phyloP scores from a whole-genome alignment of 1,139 yeast species.

The Groenewaldozyma auringiensis region DNA sequence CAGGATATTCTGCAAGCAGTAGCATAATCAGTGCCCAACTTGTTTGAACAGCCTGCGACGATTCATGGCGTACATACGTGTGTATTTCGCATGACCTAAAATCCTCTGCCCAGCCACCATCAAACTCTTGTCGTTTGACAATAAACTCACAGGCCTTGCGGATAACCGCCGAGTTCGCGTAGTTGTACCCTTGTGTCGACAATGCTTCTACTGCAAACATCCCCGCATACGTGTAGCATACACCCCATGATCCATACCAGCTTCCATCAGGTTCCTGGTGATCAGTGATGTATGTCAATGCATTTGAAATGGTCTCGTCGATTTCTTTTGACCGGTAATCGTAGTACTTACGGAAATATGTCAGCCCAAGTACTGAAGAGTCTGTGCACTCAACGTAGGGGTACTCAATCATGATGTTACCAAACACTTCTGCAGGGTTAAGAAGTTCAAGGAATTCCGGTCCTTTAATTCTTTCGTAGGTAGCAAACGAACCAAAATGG shows the following conservation, averaged over 20 bases:
- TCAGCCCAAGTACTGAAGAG: slow-evolving; percentile 82
- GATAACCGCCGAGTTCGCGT: slow-evolving; percentile 55
- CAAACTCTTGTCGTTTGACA: slow-evolving; percentile 62
- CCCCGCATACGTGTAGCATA: slow-evolving; percentile 90
- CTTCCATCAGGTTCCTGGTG: slow-evolving; percentile 78
- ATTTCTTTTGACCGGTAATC: slow-evolving; percentile 62
- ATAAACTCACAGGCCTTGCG: slow-evolving; percentile 79
- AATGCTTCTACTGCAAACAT: slow-evolving; percentile 98
- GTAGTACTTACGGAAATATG: slow-evolving; percentile 60
- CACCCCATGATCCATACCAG: slow-evolving; percentile 99
- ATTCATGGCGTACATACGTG: slow-evolving; percentile 57
- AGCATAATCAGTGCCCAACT: slow-evolving; percentile 89
- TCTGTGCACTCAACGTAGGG: slow-evolving; percentile 98
- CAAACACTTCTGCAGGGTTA: slow-evolving; percentile 97
- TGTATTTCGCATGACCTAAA: slow-evolving; percentile 66
- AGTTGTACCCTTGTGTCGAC: slow-evolving; percentile 56
- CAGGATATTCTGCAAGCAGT: slow-evolving; percentile 73
- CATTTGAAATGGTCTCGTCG: slow-evolving; percentile 57
- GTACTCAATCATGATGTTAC: slow-evolving; percentile 96
- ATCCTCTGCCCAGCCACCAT: slow-evolving; percentile 96
- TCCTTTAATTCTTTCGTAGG: slow-evolving; percentile 83
- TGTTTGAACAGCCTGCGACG: slow-evolving; percentile 78
- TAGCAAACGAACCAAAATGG: slow-evolving; percentile 87
- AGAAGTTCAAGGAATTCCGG: slow-evolving; percentile 65
- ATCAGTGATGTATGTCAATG: slow-evolving; percentile 59